These are phyloP conservation scores for Puccinia triticina DNA, from an alignment of 1,284 basidiomycete genomes.

Conservation along the genomic window DNA sequence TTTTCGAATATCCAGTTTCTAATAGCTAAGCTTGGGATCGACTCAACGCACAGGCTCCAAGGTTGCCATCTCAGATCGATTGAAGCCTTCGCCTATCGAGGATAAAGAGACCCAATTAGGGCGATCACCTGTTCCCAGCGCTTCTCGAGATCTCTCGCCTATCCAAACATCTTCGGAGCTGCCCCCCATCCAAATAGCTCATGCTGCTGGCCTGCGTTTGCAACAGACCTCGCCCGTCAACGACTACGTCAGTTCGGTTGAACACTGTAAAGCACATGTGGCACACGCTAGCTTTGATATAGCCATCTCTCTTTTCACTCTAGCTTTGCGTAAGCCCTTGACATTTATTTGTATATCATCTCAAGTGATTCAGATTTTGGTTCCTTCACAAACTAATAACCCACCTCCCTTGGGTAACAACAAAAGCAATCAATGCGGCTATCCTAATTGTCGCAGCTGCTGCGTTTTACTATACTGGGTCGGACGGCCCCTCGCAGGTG, in stretches of 20 bases:
- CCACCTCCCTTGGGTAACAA: background rate
- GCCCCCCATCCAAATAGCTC: background rate
- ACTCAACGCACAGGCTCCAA: conserved; percentile 27
- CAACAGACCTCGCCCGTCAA: background rate
- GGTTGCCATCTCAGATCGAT: conserved; percentile 36
- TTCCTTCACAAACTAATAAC: background rate
- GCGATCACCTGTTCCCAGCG: background rate
- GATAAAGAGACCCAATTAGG: conserved; percentile 6
- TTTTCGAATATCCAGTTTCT: background rate
- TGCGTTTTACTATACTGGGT: conserved; percentile 65
- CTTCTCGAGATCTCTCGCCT: background rate
- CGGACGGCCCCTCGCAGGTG: background rate
- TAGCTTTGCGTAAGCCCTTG: conserved; percentile 54
- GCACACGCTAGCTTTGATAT: conserved; percentile 59
- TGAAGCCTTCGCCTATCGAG: conserved; percentile 7
- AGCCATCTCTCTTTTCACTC: conserved; percentile 57
- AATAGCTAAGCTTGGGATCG: background rate
- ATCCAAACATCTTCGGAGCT: background rate
- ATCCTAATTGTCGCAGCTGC: conserved; percentile 67
- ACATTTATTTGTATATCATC: conserved; percentile 23
- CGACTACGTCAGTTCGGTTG: background rate
- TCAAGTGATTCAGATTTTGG: background rate
- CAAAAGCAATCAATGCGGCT: conserved; percentile 50
- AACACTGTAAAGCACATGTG: conserved; percentile 52
- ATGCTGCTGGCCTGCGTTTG: background rate